Evolutionary conservation across 2,329 filamentous ascomycete species (phyloP), one percentile per base, ranked within the genome.

Genomic region (Calonectria fujianensis): DNA sequence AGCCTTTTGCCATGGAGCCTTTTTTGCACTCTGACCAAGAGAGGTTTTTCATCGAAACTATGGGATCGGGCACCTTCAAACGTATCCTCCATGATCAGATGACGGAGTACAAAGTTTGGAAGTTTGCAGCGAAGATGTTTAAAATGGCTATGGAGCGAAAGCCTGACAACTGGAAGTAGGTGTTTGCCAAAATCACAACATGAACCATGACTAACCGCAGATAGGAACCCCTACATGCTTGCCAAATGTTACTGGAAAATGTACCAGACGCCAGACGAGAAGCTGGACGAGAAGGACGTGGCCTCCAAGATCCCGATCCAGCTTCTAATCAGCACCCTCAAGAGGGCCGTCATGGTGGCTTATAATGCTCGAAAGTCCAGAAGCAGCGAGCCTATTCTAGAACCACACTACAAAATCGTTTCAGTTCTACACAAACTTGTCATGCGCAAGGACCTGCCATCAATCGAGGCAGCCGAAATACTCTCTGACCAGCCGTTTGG

Each of bases 391-490:
- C 95, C 95, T 0, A 93, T 97, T 31, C 89, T 98, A 20, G 96
- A 98, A 83, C 96, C 96, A 4, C 96, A 98, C 82, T 98, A 97
- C 88, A 98, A 98, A 85, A 93, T 98, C 27, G 90, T 97, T 45
- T 94, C 94, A 2, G 88, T 97, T 29, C 86, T 96, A 9, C 93
- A 97, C 86, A 98, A 98, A 84, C 89, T 98, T 31, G 94, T 97
- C 20, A 88, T 87, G 41, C 85, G 87, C 18, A 85, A 86, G 18
- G 88, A 91, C 37, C 79, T 92, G 7, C 75, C 85, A 3, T 85
- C 85, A n/a, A 85, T 87, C 59, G 87, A 89, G 20, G 91, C 86
- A 0, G 89, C 88, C 45, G 81, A 88, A 54, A 85, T 91, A n/a
- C 83, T 93, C 11, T 88, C 90, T 14, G 87, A 89, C 37, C 90